Evolutionary conservation across 768 basidiomycete species (phyloP), one percentile per base, ranked within the genome.

Genomic region (Pholiota molesta): DNA sequence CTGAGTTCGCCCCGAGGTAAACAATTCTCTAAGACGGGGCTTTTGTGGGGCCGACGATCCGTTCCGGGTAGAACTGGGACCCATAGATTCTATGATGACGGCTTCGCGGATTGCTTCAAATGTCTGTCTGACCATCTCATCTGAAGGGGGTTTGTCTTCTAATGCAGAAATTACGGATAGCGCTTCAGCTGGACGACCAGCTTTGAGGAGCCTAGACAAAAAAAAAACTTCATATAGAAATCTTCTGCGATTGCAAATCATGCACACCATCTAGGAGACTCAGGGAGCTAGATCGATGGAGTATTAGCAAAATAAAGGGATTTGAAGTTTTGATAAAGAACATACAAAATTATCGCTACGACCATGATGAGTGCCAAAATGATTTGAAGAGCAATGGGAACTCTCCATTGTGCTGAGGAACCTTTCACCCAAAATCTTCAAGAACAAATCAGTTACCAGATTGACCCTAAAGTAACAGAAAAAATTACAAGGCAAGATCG

Each of bases 121-220:
- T 7, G 83, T 85, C 51, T 78, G 79, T 59, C 78, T 78, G 0
- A 87, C 83, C 1, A 71, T 70, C 1, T 75, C 69, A 64, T 86
- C 80, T 28, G 79, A 78, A 47, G 78, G 70, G 0, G 81, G 75
- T 55, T 80, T 83, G 58, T 85, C 80, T 17, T 86, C 86, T 21
- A 89, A 75, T 2, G 85, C 86, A n/a, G 83, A 83, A 52, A 89
- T 83, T 42, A 88, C 85, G 3, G 85, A 84, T 29, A 83, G 74
- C 0, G 86, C 85, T 63, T 87, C 85, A 0, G 80, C 83, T 53
- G 81, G 71, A 31, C 82, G 79, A 4, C 83, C 83, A 29, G 81
- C 78, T 64, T 85, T 84, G 14, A 85, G 75, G 11, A 88, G 80
- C 86, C 84, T 85, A 57, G 57, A 33, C 14, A 26, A 26, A 26